Base-by-base conservation (phyloP, 306 rosid species). In the Quercus parvula region DNA sequence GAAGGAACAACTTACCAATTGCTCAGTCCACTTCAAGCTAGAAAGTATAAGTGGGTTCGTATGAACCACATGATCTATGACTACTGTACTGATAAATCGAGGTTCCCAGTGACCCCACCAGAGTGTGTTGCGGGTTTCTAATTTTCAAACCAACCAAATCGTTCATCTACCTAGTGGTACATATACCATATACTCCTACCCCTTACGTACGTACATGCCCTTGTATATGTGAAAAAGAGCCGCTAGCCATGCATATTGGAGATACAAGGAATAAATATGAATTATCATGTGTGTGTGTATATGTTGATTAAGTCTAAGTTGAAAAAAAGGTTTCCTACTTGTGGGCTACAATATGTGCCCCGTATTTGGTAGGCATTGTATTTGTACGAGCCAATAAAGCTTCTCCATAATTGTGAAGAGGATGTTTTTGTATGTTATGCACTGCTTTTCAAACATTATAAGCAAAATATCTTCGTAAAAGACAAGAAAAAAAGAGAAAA, bases 31-130 rank as follows among this genome's bases (percentile, higher is more conserved):
- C 20, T 85, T 0, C 86, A 92, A 69, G 79, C 84, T 0, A 85
- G 91, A 73, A 86, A 78, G 57, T 94, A 92, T 84, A 87, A 54
- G 84, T 94, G 98, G 98, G 97, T 94, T 84, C 97, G 98, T 28
- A 18, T 86, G 59, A 91, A 94, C 87, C 98, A 94, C 85, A 63
- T 94, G 84, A 90, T 87, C 81, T 94, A 94, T 67, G 92, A 94
- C 59, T 94, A 94, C 79, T 94, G 98, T 76, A 85, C 86, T 19
- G 98, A 94, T 56, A 91, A 80, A 84, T 85, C 97, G 5, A 87
- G 98, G 77, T 71, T 63, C 87, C 89, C 89, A 0, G 81, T 82
- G 22, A 56, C 92, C 80, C 98, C 98, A 72, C 86, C 88, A 0
- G 98, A 94, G 89, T 94, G 98, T 67, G 38, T 49, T 22, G 89